Conservation (phyloP, 371 early-diverging fungal genomes). For the Mucor velutinosus region DNA sequence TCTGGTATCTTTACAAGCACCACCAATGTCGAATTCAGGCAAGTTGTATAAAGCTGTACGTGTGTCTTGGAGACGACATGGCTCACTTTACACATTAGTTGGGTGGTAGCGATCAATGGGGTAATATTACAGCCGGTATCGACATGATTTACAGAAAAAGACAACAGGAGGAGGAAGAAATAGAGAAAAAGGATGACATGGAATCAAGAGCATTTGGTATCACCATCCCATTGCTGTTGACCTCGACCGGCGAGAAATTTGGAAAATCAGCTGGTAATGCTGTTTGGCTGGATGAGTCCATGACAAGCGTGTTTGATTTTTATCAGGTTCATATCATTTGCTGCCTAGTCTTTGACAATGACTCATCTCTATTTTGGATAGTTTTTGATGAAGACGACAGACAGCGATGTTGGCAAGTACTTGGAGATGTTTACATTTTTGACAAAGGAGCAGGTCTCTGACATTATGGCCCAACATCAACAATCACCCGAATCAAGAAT, state of each 20-base stretch:
- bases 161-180: slow-evolving; percentile 15
- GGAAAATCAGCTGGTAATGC: slow-evolving; percentile 97
- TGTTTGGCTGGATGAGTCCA: slow-evolving; percentile 84
- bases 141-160: slow-evolving; percentile 80
- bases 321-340: slow-evolving; percentile 70
- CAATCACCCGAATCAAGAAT: slow-evolving; percentile 63
- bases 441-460: slow-evolving; percentile 54
- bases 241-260: slow-evolving; percentile 90
- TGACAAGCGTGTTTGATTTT: slow-evolving; percentile 86
- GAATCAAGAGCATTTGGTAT: slow-evolving; percentile 71
- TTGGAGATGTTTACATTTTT: slow-evolving; percentile 85
- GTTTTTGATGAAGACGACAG: slow-evolving; percentile 78
- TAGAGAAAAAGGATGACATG: slow-evolving; percentile 18
- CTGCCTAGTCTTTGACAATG: too few species aligned
- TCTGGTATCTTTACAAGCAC: slow-evolving; percentile 76
- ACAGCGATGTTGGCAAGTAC: slow-evolving; percentile 77
- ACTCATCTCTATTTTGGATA: not conserved
- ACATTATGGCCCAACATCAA: slow-evolving; percentile 66
- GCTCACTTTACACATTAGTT: slow-evolving; percentile 45
- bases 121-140: slow-evolving; percentile 94
- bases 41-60: not conserved
- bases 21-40: slow-evolving; percentile 75
- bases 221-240: slow-evolving; percentile 88
- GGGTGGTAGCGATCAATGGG: slow-evolving; percentile 98
- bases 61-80: not conserved